Conservation (phyloP, 768 basidiomycete species). For the Termitomyces sp. region DNA sequence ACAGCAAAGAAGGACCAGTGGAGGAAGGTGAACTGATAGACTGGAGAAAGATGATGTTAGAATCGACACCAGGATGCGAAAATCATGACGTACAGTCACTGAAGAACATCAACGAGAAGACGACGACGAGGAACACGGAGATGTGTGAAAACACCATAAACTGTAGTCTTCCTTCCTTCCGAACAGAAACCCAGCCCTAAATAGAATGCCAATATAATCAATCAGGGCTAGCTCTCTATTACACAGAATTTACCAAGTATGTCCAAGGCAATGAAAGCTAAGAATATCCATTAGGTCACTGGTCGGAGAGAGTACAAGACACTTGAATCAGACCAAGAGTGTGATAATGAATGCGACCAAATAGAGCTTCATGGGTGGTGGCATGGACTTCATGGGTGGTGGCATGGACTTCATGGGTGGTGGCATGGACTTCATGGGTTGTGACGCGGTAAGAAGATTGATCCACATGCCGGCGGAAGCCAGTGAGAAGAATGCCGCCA, state of each 20-base stretch:
- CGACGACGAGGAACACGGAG: slow-evolving; percentile 32
- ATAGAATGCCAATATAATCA: not conserved
- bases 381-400: slow-evolving; percentile 24
- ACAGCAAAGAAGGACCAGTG: slow-evolving; percentile 49
- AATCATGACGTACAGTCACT: slow-evolving; percentile 32
- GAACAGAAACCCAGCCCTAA: slow-evolving; percentile 49
- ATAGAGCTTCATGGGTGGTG: slow-evolving; percentile 30
- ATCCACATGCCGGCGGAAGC: slow-evolving; percentile 48
- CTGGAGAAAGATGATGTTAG: slow-evolving; percentile 18
- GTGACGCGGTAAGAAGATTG: slow-evolving; percentile 35
- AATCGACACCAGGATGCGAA: not conserved
- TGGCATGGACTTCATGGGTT: slow-evolving; percentile 24
- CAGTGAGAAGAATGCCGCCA: slow-evolving; percentile 46
- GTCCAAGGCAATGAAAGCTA: slow-evolving; percentile 48
- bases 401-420: slow-evolving; percentile 25
- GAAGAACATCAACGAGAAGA: slow-evolving; percentile 40
- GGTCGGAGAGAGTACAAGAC: not conserved
- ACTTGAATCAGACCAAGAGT: slow-evolving; percentile 31
- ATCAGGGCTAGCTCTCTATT: not conserved
- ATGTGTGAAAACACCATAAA: slow-evolving; percentile 37
- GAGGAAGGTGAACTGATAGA: slow-evolving; percentile 39
- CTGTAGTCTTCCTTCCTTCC: slow-evolving; percentile 36
- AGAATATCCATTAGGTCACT: not conserved
- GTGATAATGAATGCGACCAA: slow-evolving; percentile 37
- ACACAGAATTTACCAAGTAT: slow-evolving; percentile 30